phyloP scores from a whole-genome alignment of 1,139 yeast genomes.

The Suhomyces bolitotheri region DNA sequence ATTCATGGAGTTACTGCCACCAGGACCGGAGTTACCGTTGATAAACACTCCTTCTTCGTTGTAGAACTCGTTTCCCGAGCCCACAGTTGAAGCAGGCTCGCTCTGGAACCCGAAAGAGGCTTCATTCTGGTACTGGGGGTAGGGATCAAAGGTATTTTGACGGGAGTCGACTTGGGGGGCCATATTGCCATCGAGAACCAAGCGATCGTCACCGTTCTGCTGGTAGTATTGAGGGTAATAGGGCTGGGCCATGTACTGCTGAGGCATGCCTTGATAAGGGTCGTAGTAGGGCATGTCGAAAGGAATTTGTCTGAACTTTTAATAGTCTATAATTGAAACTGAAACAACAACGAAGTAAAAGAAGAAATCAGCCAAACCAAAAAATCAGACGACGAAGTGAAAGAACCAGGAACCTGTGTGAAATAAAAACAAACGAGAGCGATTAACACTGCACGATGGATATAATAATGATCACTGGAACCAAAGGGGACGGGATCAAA shows the following conservation, averaged over 20 bases:
- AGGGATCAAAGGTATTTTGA: conserved; percentile 18
- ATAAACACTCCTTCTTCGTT: conserved; percentile 26
- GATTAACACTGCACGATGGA: conserved; percentile 4
- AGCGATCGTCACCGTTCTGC: conserved; percentile 17
- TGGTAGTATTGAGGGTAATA: conserved; percentile 37
- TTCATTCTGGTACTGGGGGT: conserved; percentile 18
- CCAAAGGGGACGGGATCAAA: background rate
- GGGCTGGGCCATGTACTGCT: conserved; percentile 39
- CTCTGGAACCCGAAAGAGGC: conserved; percentile 11
- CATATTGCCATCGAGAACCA: conserved; percentile 12
- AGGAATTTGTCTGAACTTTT: conserved; percentile 2
- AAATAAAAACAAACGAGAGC: conserved; percentile 4
- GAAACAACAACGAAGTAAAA: conserved; percentile 10
- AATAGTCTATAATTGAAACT: conserved; percentile 4
- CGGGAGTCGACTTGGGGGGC: conserved; percentile 18
- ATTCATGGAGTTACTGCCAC: background rate
- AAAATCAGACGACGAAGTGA: conserved; percentile 13
- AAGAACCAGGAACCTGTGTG: conserved; percentile 5
- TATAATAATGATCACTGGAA: background rate
- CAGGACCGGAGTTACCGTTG: conserved; percentile 14
- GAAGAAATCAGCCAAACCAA: conserved; percentile 10
- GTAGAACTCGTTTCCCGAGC: conserved; percentile 26
- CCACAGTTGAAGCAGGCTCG: conserved; percentile 17
- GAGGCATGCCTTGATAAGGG: conserved; percentile 45
- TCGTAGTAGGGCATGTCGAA: conserved; percentile 45